A percentile compares a stretch with the other conserved stretches of the same genome.
These are phyloP conservation scores for Xanthoceras sorbifolium DNA, from an alignment of 345 rosid genomes.

Conservation along the genomic window DNA sequence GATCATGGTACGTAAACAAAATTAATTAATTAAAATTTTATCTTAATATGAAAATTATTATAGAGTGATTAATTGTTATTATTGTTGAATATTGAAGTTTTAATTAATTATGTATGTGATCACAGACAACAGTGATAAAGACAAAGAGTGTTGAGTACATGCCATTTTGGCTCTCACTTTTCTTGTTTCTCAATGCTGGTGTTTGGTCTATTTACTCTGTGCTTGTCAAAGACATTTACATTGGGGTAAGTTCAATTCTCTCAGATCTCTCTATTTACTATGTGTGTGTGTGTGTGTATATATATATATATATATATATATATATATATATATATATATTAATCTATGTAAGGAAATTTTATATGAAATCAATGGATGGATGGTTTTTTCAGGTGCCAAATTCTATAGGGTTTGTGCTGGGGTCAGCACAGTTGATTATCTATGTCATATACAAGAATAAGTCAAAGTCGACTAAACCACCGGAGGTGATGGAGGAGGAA, in stretches of 20 bases:
- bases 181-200: constrained; percentile 37
- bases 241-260: constrained; percentile 35
- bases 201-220: constrained; percentile 35
- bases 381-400: constrained; percentile 60
- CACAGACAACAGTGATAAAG: constrained; percentile 35
- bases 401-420: constrained; percentile 47
- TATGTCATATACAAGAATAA: constrained; percentile 44
- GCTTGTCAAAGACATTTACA: constrained; percentile 37
- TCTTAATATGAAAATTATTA: not conserved
- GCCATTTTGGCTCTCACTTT: constrained; percentile 48
- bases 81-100: too few relatives aligned
- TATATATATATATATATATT: too few relatives aligned
- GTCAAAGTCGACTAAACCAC: constrained; percentile 17
- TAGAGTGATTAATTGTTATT: too few relatives aligned
- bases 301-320: too few relatives aligned
- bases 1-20: constrained; percentile 35
- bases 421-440: constrained; percentile 52
- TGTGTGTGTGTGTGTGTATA: too few relatives aligned
- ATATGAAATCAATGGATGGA: too few relatives aligned
- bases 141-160: constrained; percentile 44
- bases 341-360: too few relatives aligned
- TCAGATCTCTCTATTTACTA: not conserved
- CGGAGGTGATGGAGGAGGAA: constrained; percentile 30
- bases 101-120: not conserved
- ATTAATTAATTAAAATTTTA: not conserved